phyloP scores from a whole-genome alignment of 192 early-diverging fungal genomes.

The Coemansia sp. region DNA sequence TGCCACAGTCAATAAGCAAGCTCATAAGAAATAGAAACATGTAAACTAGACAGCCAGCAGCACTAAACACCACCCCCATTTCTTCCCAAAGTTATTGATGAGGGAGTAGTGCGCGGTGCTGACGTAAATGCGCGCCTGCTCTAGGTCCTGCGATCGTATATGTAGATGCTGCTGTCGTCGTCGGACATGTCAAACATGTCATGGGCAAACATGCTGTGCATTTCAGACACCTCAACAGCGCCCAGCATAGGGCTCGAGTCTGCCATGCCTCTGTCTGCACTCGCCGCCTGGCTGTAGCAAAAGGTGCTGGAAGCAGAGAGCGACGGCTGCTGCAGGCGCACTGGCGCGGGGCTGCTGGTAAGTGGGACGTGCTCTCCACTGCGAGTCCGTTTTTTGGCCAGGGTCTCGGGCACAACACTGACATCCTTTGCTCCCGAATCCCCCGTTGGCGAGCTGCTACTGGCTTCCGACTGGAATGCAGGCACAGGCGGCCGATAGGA shows the following conservation, averaged over 20 bases:
- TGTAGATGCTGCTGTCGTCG: constrained; percentile 6
- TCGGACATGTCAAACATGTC: constrained; percentile 3
- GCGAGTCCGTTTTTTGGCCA: constrained; percentile 28
- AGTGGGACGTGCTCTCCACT: constrained; percentile 3
- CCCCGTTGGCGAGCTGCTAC: background rate
- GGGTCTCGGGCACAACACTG: constrained; percentile 8
- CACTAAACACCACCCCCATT: too few species aligned
- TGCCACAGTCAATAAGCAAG: too few species aligned
- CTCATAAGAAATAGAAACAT: too few species aligned
- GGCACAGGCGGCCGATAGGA: background rate
- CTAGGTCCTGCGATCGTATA: constrained; percentile 1
- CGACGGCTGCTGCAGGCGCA: too few species aligned
- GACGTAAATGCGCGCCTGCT: too few species aligned
- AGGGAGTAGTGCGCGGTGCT: too few species aligned
- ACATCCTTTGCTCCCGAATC: background rate
- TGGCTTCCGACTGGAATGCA: background rate
- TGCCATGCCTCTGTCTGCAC: background rate
- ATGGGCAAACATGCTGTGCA: constrained; percentile 3
- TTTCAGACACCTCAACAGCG: background rate
- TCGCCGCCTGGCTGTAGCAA: background rate
- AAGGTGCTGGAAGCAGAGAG: constrained; percentile 7
- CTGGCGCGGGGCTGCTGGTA: constrained; percentile 6
- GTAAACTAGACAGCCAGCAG: too few species aligned
- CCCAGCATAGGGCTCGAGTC: background rate
- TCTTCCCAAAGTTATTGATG: too few species aligned